Percentiles rank a stretch among this genome's conserved stretches.
Conservation (phyloP, 2,329 filamentous ascomycete species). For the Paecilomyces formosus region DNA sequence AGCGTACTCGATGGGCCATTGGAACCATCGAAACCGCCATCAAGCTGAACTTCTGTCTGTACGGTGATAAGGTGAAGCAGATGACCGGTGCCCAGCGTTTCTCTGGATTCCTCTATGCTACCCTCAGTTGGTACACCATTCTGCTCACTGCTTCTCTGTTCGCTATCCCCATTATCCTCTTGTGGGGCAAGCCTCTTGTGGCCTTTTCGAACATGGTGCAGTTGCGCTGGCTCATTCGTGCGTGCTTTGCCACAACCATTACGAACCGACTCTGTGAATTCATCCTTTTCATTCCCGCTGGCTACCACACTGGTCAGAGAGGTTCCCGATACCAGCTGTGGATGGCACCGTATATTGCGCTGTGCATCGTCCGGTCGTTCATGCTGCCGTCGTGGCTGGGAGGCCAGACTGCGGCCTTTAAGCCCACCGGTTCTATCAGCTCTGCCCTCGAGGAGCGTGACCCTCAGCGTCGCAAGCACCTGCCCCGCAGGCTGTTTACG, state of each 20-base stretch:
- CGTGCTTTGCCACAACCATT: constrained; percentile 46
- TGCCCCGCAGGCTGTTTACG: constrained; percentile 47
- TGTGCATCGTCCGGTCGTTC: constrained; percentile 52
- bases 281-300: constrained; percentile 51
- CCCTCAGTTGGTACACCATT: constrained; percentile 50
- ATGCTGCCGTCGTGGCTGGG: constrained; percentile 54
- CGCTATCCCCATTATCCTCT: constrained; percentile 52
- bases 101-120: constrained; percentile 52
- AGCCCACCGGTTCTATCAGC: constrained; percentile 51
- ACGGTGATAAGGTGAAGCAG: constrained; percentile 43
- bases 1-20: constrained; percentile 31
- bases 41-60: constrained; percentile 55
- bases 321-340: constrained; percentile 52
- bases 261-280: constrained; percentile 51
- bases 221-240: constrained; percentile 52
- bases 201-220: constrained; percentile 47
- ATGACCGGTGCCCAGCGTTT: constrained; percentile 54
- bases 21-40: constrained; percentile 52
- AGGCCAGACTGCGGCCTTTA: constrained; percentile 52
- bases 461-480: constrained; percentile 25
- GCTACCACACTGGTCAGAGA: constrained; percentile 53
- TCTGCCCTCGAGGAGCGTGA: constrained; percentile 54
- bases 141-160: constrained; percentile 49
- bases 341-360: constrained; percentile 57
- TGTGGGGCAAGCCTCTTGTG: constrained; percentile 51